Percentiles rank a stretch among this genome's conserved stretches.
These are phyloP conservation scores for Colletotrichum caudatum DNA, from an alignment of 2,329 filamentous ascomycete species.

Conservation along the genomic window DNA sequence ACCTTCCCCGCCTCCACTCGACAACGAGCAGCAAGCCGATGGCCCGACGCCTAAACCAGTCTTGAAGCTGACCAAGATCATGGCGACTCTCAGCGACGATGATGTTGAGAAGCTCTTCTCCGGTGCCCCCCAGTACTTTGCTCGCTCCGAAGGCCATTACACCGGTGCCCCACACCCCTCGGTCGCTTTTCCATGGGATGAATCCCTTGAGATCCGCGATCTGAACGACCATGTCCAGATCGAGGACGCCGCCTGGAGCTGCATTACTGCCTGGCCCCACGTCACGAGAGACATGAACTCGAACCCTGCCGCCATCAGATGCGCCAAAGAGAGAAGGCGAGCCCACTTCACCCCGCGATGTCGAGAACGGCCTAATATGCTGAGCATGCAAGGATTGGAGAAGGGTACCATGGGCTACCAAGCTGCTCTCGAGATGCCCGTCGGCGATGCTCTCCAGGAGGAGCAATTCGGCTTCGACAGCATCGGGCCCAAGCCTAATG, in stretches of 20 bases:
- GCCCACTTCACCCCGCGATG: constrained; percentile 71
- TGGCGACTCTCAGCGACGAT: constrained; percentile 67
- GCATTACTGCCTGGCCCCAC: constrained; percentile 72
- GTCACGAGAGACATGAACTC: constrained; percentile 65
- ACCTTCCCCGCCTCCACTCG: constrained; percentile 63
- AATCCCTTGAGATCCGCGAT: constrained; percentile 70
- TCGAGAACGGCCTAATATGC: constrained; percentile 76
- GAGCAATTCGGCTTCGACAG: constrained; percentile 71
- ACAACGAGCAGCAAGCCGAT: constrained; percentile 57
- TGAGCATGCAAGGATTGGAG: constrained; percentile 78
- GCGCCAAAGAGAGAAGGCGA: constrained; percentile 58
- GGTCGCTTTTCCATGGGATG: constrained; percentile 77
- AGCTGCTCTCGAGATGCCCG: constrained; percentile 74
- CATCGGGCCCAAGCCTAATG: constrained; percentile 65
- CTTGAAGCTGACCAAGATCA: constrained; percentile 68
- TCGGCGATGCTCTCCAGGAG: constrained; percentile 73
- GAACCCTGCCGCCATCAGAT: constrained; percentile 57
- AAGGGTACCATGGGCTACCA: constrained; percentile 78
- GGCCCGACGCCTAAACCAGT: constrained; percentile 56
- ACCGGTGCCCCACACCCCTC: constrained; percentile 71
- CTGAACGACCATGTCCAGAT: constrained; percentile 74
- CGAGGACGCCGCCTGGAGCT: constrained; percentile 72
- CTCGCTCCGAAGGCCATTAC: constrained; percentile 69
- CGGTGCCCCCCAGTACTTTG: constrained; percentile 79
- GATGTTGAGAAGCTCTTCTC: constrained; percentile 79